Conservation (phyloP, 2,329 filamentous ascomycete species). For the Calonectria pauciramosa region DNA sequence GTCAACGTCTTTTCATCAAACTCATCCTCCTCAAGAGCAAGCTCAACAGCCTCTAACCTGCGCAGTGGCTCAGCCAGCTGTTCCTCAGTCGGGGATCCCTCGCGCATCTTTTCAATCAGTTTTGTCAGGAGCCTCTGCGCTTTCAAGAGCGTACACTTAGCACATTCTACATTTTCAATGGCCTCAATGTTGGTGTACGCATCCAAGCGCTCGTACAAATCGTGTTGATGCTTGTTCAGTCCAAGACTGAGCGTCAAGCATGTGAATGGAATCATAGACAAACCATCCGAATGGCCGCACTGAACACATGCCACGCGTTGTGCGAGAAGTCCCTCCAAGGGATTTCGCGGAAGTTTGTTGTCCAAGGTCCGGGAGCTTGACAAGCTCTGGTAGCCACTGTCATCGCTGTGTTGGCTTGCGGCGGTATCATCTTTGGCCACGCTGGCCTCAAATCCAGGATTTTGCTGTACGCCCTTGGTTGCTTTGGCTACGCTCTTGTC, state of each 20-base stretch:
- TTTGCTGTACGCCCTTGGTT: conserved; percentile 44
- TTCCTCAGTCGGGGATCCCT: conserved; percentile 57
- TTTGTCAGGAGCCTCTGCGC: conserved; percentile 62
- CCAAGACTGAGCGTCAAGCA: conserved; percentile 90
- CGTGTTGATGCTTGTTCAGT: conserved; percentile 70
- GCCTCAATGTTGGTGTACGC: conserved; percentile 87
- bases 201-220: conserved; percentile 84
- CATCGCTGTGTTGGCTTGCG: conserved; percentile 66
- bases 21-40: conserved; percentile 82
- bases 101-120: conserved; percentile 58
- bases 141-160: conserved; percentile 86
- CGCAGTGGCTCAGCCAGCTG: conserved; percentile 64
- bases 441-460: conserved; percentile 57
- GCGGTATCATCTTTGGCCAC: conserved; percentile 56
- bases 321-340: conserved; percentile 87
- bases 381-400: conserved; percentile 69
- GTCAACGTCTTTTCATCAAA: conserved; percentile 78
- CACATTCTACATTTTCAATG: conserved; percentile 92
- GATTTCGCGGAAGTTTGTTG: conserved; percentile 71
- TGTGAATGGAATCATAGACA: conserved; percentile 94
- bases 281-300: conserved; percentile 89
- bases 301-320: conserved; percentile 89
- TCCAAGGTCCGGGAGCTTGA: conserved; percentile 55
- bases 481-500: conserved; percentile 80
- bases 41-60: conserved; percentile 75